Base-by-base conservation (phyloP, 1,284 basidiomycete species). In the Sporisorium reilianum region DNA sequence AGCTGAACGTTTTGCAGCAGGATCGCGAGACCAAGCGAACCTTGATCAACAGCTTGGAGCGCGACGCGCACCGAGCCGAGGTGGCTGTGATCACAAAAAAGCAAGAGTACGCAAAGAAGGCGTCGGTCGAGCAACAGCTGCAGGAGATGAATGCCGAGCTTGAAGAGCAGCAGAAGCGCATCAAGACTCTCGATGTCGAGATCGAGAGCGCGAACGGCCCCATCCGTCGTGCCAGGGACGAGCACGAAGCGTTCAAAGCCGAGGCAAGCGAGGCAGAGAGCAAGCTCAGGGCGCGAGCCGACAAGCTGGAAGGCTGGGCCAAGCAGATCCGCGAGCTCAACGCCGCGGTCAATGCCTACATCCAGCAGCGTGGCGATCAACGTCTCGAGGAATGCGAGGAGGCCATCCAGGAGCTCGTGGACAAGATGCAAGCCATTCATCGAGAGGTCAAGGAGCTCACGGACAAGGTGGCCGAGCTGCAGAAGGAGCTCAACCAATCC, bases 181-280 rank as follows among this genome's bases (percentile, higher is more conserved):
- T 57, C 26, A 66, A 78, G 40, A 53, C 44, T 25, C 59, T 92
- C 26, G 91, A 93, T 36, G 85, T 80, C 14, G 89, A 88, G 78
- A 89, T 94, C 40, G 83, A 86, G 22, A 89, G 90, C 46, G 89
- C 89, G 9, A 88, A 89, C 66, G 89, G 86, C 1, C 93, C 93
- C 0, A 91, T 93, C 34, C 88, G 90, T 50, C 86, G 86, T 25
- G 87, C 93, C 32, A 90, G 93, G 66, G 86, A 87, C 50, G 90
- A 91, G 60, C 87, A 90, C 63, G 87, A 88, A 60, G 85, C 86
- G 54, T 82, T 86, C n/a, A 88, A 90, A 70, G 85, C 85, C 2
- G 90, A 90, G 48, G 83, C 90, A 63, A 88, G 87, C 55, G 80
- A 83, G 4, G 88, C 87, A 68, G 88, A 90, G 36, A 64, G 83